A percentile compares a stretch with the other conserved stretches of the same genome.
Evolutionary conservation across 805 yeast genomes (phyloP).

Genomic region (Kluyveromyces aestuarii): DNA sequence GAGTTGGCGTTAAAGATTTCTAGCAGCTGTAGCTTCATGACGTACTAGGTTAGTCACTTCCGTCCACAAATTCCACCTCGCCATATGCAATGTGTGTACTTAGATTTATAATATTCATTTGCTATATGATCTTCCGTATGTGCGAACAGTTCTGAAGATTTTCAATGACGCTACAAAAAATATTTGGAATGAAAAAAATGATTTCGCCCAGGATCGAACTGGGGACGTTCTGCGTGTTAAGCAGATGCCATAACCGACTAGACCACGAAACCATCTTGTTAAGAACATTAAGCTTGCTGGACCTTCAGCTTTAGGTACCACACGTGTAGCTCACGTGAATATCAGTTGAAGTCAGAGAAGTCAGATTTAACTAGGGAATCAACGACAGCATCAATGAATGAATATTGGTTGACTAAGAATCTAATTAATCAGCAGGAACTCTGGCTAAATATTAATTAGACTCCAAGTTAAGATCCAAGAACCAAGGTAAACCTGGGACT

Average conservation of each 20-base stretch:
- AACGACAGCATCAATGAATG: neutral
- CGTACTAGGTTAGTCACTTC: neutral
- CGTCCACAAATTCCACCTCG: too few species aligned
- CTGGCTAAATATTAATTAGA: too few species aligned
- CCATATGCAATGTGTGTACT: neutral
- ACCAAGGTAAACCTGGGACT: too few species aligned
- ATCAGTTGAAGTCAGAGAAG: too few species aligned
- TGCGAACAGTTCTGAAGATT: neutral
- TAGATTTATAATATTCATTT: too few species aligned
- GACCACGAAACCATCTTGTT: conserved; percentile 80
- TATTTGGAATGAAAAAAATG: conserved; percentile 38
- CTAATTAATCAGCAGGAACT: too few species aligned
- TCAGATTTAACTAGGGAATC: neutral
- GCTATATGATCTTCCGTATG: too few species aligned
- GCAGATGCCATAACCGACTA: conserved; percentile 99
- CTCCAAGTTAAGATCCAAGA: too few species aligned
- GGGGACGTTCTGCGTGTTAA: conserved; percentile 99
- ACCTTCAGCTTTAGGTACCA: neutral
- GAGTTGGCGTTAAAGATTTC: conserved; percentile 44
- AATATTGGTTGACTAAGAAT: too few species aligned
- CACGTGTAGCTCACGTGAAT: too few species aligned
- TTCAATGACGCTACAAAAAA: neutral
- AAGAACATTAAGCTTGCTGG: too few species aligned
- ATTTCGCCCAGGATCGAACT: conserved; percentile 99
- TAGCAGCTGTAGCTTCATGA: conserved; percentile 42